A percentile compares a stretch with the other conserved stretches of the same genome.
Evolutionary conservation across 1,284 basidiomycete genomes (phyloP).

Genomic region (Erythrobasidium hasegawianum): DNA sequence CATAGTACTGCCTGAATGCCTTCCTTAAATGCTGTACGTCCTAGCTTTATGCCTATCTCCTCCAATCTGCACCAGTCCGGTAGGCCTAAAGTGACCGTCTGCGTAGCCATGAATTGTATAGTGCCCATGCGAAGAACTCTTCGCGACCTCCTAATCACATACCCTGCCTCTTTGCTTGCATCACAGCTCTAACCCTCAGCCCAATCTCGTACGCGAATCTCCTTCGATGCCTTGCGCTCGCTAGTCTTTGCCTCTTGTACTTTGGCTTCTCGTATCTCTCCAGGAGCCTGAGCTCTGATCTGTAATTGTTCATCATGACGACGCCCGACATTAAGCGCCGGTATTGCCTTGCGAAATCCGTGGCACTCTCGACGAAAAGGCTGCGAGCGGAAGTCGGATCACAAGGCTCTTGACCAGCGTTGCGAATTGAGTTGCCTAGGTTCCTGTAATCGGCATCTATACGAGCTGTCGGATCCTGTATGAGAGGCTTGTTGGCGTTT

Average conservation of each 20-base stretch:
- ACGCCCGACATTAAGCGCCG: slow-evolving; percentile 19
- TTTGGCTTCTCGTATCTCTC: slow-evolving; percentile 36
- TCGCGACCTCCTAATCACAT: slow-evolving; percentile 17
- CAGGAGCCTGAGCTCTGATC: slow-evolving; percentile 22
- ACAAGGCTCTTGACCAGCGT: background rate
- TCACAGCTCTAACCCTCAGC: slow-evolving; percentile 22
- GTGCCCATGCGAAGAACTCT: too few relatives aligned
- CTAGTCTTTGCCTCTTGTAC: slow-evolving; percentile 28
- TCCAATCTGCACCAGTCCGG: too few relatives aligned
- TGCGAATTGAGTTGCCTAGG: background rate
- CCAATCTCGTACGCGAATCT: slow-evolving; percentile 30
- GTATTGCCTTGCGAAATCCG: slow-evolving; percentile 18
- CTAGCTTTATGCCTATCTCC: too few relatives aligned
- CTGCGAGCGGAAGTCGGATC: background rate
- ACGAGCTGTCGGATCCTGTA: too few relatives aligned
- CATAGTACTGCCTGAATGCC: too few relatives aligned
- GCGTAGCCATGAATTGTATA: too few relatives aligned
- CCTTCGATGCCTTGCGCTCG: slow-evolving; percentile 23
- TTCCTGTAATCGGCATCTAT: too few relatives aligned
- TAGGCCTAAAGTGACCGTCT: too few relatives aligned
- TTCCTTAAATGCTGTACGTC: too few relatives aligned
- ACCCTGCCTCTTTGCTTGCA: slow-evolving; percentile 27
- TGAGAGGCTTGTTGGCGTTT: too few relatives aligned
- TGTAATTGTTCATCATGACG: slow-evolving; percentile 22
- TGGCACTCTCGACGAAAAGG: background rate